These are phyloP conservation scores for Mucor velutinosus DNA, from an alignment of 371 early-diverging fungal species.

Conservation along the genomic window DNA sequence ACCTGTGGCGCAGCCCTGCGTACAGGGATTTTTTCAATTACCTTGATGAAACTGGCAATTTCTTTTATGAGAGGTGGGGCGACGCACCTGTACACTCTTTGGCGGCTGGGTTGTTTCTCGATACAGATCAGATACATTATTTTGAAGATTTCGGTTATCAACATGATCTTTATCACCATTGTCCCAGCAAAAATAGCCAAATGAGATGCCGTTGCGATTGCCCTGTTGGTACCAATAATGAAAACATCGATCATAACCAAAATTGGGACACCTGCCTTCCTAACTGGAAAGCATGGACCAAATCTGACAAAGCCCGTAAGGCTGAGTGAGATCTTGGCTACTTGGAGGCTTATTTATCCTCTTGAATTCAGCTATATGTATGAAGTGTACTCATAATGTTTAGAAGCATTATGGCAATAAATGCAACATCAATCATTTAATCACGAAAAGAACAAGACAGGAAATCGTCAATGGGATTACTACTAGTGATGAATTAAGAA, in stretches of 20 bases:
- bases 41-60: slow-evolving; percentile 65
- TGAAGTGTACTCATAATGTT: too few relatives aligned
- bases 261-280: slow-evolving; percentile 48
- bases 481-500: too few relatives aligned
- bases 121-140: slow-evolving; percentile 83
- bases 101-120: slow-evolving; percentile 83
- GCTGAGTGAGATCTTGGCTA: background rate
- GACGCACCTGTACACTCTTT: slow-evolving; percentile 86
- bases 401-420: background rate
- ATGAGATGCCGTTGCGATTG: slow-evolving; percentile 46
- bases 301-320: background rate
- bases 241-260: slow-evolving; percentile 47
- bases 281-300: slow-evolving; percentile 22
- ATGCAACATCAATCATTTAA: background rate
- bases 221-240: slow-evolving; percentile 35
- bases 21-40: slow-evolving; percentile 65
- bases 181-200: slow-evolving; percentile 53
- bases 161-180: slow-evolving; percentile 75
- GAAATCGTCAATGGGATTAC: too few relatives aligned
- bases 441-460: too few relatives aligned
- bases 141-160: slow-evolving; percentile 92
- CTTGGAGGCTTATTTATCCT: background rate
- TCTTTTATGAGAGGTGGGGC: slow-evolving; percentile 74
- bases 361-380: background rate
- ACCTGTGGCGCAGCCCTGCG: slow-evolving; percentile 71